Conservation (phyloP, 768 basidiomycete species). For the Mycena leptocephala region DNA sequence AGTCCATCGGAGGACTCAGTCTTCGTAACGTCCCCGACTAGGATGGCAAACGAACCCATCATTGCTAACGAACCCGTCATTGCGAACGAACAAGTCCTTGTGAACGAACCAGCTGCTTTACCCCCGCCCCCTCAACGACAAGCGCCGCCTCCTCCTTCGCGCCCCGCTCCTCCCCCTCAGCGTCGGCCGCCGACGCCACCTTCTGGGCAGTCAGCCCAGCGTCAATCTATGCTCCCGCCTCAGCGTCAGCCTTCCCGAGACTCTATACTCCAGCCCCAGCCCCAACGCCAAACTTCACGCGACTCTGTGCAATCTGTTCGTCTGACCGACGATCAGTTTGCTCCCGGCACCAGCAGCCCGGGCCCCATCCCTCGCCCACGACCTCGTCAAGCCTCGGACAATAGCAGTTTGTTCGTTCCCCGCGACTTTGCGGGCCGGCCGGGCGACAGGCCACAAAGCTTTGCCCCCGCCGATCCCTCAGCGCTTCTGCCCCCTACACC, state of each 20-base stretch:
- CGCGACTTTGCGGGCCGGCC: slow-evolving; percentile 30
- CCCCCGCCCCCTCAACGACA: slow-evolving; percentile 34
- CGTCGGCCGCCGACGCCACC: slow-evolving; percentile 13
- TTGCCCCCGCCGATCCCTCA: slow-evolving; percentile 36
- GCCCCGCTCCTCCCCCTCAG: slow-evolving; percentile 10
- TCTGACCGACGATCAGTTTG: slow-evolving; percentile 30
- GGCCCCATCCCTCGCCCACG: slow-evolving; percentile 32
- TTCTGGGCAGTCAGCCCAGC: slow-evolving; percentile 1
- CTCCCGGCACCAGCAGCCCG: slow-evolving; percentile 27
- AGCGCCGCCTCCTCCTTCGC: slow-evolving; percentile 30
- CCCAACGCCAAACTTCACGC: slow-evolving; percentile 22
- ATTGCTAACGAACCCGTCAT: slow-evolving; percentile 14
- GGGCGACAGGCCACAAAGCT: slow-evolving; percentile 57
- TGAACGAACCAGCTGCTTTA: slow-evolving; percentile 4
- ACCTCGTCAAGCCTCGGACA: slow-evolving; percentile 29
- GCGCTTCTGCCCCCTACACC: slow-evolving; percentile 29
- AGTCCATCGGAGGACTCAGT: slow-evolving; percentile 31
- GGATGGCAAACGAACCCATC: background rate
- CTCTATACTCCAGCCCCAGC: background rate
- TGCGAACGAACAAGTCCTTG: background rate
- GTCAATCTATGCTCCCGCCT: background rate
- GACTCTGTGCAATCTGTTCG: slow-evolving; percentile 25
- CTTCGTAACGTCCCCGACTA: slow-evolving; percentile 20
- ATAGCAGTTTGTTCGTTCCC: slow-evolving; percentile 32
- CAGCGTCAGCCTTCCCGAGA: background rate